A percentile compares a stretch with the other conserved stretches of the same genome.
Evolutionary conservation across 2,329 filamentous ascomycete genomes (phyloP).

Genomic region (Sporothrix mexicana): DNA sequence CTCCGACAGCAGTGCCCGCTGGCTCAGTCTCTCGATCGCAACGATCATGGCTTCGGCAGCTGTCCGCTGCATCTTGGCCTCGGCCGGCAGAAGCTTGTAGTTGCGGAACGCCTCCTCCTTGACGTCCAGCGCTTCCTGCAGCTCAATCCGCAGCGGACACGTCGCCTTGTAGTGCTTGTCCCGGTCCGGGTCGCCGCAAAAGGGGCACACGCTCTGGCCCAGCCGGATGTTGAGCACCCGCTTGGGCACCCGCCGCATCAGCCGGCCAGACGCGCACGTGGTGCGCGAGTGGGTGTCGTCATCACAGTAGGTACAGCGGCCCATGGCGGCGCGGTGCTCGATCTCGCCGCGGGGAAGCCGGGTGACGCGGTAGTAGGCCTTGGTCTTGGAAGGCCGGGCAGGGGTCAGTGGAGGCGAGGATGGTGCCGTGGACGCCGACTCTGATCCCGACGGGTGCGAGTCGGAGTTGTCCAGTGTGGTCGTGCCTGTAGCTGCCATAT

Average conservation of each 20-base stretch:
- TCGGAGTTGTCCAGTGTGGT: not conserved
- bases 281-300: constrained; percentile 30
- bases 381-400: not conserved
- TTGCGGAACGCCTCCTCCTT: not conserved
- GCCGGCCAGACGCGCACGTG: constrained; percentile 32
- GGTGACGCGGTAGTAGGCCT: constrained; percentile 27
- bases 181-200: constrained; percentile 34
- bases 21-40: not conserved
- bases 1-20: not conserved
- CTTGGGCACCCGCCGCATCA: constrained; percentile 35
- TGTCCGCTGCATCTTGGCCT: not conserved
- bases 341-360: constrained; percentile 29
- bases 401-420: not conserved
- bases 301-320: constrained; percentile 36
- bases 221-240: constrained; percentile 27
- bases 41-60: not conserved
- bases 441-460: not conserved
- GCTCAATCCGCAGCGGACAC: constrained; percentile 24
- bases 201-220: constrained; percentile 28
- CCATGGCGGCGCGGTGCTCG: not conserved
- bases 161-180: constrained; percentile 32
- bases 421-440: not conserved
- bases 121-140: constrained; percentile 14
- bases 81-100: not conserved
- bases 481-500: not conserved